Percentiles rank a stretch among this genome's conserved stretches.
These are phyloP conservation scores for Erysimum pusillum DNA, from an alignment of 441 rosid genomes.

Conservation along the genomic window DNA sequence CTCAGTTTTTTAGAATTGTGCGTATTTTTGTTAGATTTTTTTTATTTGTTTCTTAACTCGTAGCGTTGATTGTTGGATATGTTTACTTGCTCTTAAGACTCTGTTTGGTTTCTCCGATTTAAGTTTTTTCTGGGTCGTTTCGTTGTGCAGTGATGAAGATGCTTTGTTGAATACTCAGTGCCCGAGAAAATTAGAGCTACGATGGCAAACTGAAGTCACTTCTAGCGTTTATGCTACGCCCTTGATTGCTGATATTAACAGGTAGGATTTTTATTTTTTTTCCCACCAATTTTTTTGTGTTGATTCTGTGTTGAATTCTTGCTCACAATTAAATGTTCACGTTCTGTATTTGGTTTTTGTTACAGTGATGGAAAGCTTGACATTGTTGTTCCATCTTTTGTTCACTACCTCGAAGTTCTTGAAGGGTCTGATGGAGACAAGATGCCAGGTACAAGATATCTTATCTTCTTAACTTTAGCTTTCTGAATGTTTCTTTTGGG, in stretches of 20 bases:
- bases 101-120: conserved; percentile 27
- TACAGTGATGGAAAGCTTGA: conserved; percentile 99
- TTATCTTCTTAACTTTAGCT: conserved; percentile 16
- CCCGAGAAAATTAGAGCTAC: conserved; percentile 88
- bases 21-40: neutral
- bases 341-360: conserved; percentile 26
- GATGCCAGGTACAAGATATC: conserved; percentile 76
- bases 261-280: conserved; percentile 47
- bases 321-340: conserved; percentile 9
- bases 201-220: conserved; percentile 99
- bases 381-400: conserved; percentile 94
- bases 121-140: conserved; percentile 12
- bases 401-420: conserved; percentile 98
- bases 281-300: conserved; percentile 2
- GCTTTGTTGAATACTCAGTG: conserved; percentile 92
- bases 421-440: conserved; percentile 99
- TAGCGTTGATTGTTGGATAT: conserved; percentile 15
- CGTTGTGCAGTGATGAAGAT: conserved; percentile 81
- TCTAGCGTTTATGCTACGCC: conserved; percentile 97
- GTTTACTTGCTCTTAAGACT: neutral
- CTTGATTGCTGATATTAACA: conserved; percentile 94
- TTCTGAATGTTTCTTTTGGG: conserved; percentile 17
- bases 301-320: conserved; percentile 2
- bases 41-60: neutral
- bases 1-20: conserved; percentile 13